Base-by-base conservation (phyloP, 106 monocot species). In the Dioscorea dumetorum region DNA sequence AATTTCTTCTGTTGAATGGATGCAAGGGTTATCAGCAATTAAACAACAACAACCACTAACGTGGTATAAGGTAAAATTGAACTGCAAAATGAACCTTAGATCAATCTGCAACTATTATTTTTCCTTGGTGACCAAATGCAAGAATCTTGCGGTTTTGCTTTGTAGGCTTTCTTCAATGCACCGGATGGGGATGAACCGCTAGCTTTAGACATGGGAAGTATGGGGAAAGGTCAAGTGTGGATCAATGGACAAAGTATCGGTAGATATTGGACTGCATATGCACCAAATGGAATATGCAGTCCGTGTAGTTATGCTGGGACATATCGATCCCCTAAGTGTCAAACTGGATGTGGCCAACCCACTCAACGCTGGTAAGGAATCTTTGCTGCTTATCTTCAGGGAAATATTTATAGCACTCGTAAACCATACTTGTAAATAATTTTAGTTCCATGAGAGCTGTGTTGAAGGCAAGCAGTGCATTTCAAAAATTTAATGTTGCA, bases 181-280 rank as follows among this genome's bases (percentile, higher is more conserved):
- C 97, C 97, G 33, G 78, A 56, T 54, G 97, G 97, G 19, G 79
- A 99, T 34, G 97, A 93, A 13, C 97, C 97, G 15, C 67, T 99
- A 71, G 90, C 92, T 52, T 70, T 99, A 64, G 92, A 99, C 70
- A 90, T 99, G 93, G 77, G 83, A 14, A 99, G 85, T 65, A 99
- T 99, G 99, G 99, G 99, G 0, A 99, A 99, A 68, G 97, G 97
- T 48, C 97, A 99, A 71, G 59, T 93, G 18, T 99, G 89, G 91
- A 83, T 99, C 20, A 99, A 99, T 70, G 92, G 97, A 22, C 77
- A 93, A 76, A 90, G 88, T 67, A 79, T 99, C 35, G 97, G 97
- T 64, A 82, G 97, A 62, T 99, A 99, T 71, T 99, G 97, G 97
- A 85, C 79, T 12, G 66, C 77, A 60, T 69, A 67, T 76, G 92